Conservation (phyloP, 495 filamentous ascomycete genomes). For the Annulohypoxylon nitens region DNA sequence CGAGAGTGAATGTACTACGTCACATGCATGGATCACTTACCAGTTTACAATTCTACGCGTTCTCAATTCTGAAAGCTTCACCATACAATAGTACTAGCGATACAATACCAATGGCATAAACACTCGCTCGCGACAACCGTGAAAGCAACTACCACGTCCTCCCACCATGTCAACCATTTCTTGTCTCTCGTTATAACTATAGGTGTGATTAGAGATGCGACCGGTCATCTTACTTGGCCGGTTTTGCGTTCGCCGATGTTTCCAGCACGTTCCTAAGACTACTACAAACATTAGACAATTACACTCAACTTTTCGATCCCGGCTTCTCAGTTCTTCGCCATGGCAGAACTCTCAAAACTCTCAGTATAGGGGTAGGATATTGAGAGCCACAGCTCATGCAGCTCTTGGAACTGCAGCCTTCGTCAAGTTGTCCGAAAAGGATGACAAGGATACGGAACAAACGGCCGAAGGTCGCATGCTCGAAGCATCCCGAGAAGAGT, state of each 20-base stretch:
- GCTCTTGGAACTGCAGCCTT: slow-evolving; percentile 70
- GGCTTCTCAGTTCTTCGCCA: slow-evolving; percentile 6
- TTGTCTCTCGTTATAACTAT: slow-evolving; percentile 18
- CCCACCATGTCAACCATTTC: slow-evolving; percentile 38
- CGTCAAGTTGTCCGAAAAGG: slow-evolving; percentile 75
- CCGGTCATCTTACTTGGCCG: slow-evolving; percentile 45
- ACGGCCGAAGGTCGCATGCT: slow-evolving; percentile 89
- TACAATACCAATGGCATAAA: slow-evolving; percentile 17
- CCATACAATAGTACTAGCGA: background rate
- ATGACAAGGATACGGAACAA: slow-evolving; percentile 69
- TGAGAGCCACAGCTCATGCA: slow-evolving; percentile 67
- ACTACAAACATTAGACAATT: slow-evolving; percentile 33
- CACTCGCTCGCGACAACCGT: background rate
- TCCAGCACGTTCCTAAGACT: slow-evolving; percentile 31
- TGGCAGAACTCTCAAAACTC: slow-evolving; percentile 7
- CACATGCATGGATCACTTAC: slow-evolving; percentile 16
- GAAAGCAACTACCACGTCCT: background rate
- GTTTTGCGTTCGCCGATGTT: slow-evolving; percentile 45
- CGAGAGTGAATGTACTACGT: slow-evolving; percentile 36
- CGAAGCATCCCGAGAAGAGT: slow-evolving; percentile 79
- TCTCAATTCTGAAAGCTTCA: background rate
- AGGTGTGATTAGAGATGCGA: slow-evolving; percentile 45
- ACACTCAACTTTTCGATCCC: slow-evolving; percentile 37
- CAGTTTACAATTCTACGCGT: slow-evolving; percentile 3
- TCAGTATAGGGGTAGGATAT: slow-evolving; percentile 45